Evolutionary conservation across 2,329 filamentous ascomycete genomes (phyloP), one percentile per base, ranked within the genome.

Genomic region (Aspergillus sclerotialis): DNA sequence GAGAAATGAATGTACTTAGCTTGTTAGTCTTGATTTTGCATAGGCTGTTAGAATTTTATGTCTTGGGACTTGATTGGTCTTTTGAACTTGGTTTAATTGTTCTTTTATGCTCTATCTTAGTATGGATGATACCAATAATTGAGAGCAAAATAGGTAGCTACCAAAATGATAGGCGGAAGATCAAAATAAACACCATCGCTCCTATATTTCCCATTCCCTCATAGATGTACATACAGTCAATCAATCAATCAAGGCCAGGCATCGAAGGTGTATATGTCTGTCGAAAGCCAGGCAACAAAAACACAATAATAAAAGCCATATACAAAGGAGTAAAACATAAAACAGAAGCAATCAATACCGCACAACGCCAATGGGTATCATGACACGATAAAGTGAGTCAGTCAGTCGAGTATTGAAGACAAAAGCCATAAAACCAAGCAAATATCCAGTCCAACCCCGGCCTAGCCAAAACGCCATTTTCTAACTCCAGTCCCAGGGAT

Each of bases 321-420:
- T 15, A 12, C n/a, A 13, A n/a, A 15, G 18, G n/a, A 12, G n/a
- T 2, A 24, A 13, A 32, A 30, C 17, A 29, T 21, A 16, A 23
- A 39, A 28, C 36, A 35, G 36, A 29, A 31, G 26, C 34, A 42
- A 9, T 33, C 15, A 19, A 28, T 28, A 32, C 35, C 28, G 24
- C 10, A 38, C 14, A 33, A 26, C 45, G 44, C 44, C 43, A 42
- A 47, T 48, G 52, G 52, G 52, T 55, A 55, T 55, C 52, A 51
- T 48, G 38, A 50, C 13, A 40, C 36, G 39, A 38, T 30, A 42
- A n/a, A 12, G 13, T 10, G 26, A 28, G 26, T 28, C 13, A n/a
- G 26, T 28, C 26, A 14, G 26, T 18, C 10, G 29, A 30, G 26
- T 34, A 26, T 7, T 35, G 15, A 15, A 32, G 32, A 26, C 26